Evolutionary conservation across 768 basidiomycete genomes (phyloP), one percentile per base, ranked within the genome.

Genomic region (Russula sp.): DNA sequence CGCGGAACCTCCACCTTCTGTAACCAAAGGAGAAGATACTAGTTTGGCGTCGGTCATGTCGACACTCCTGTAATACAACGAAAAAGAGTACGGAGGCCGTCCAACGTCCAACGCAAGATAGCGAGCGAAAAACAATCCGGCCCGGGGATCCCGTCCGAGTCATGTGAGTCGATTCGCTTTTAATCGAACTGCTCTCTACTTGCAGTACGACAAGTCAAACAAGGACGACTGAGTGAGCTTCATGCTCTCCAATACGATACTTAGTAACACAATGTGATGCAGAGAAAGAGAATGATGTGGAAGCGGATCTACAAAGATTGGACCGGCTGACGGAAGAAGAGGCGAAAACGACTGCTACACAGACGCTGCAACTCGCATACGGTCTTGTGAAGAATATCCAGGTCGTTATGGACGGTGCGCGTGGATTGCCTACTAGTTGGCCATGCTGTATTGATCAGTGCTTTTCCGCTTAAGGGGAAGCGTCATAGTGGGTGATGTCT

Each of bases 11-110:
- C 14, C 62, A 28, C 20, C 26, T 18, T 36, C n/a, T 2, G 18
- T 26, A 13, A 20, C 57, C 22, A 53, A 26, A 3, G 24, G 30
- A n/a, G 40, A 24, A 49, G 57, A 42, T 34, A 28, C 51, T 44
- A 36, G 22, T 24, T 28, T 58, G 16, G 32, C 57, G 38, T 59
- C 57, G 20, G 24, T 57, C 62, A 63, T 63, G 40, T 32, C 42
- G 46, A 53, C 48, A 59, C 57, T 53, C 44, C 44, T 36, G 36
- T 36, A 13, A 36, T 36, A 36, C 10, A 34, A 34, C 34, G 36
- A 36, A 36, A 13, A 36, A 36, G 34, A 36, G 34, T 36, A 36
- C 11, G 6, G 44, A 46, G 44, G n/a, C 20, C n/a, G 28, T 30
- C 28, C 28, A 30, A 30, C 20, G 18, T 18, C 8, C 44, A n/a